These are phyloP conservation scores for Diplosphaera chodatii DNA, from an alignment of 139 green algal genomes.

Conservation along the genomic window DNA sequence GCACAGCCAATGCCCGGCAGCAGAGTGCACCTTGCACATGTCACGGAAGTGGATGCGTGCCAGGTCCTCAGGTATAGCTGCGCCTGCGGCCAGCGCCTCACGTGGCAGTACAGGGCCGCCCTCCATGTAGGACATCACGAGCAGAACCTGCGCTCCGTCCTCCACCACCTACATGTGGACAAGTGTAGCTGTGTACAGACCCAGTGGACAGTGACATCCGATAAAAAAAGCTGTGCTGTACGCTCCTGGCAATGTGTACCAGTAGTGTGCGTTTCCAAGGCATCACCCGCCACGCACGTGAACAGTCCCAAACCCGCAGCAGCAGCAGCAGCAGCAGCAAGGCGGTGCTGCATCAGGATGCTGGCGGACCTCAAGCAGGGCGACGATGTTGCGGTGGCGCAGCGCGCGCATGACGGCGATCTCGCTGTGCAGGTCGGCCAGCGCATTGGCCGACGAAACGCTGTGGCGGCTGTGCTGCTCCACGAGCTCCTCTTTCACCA, in stretches of 20 bases:
- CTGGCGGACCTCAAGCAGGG: slow-evolving; percentile 38
- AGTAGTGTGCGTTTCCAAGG: background rate
- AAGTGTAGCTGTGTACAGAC: background rate
- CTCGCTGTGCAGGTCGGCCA: slow-evolving; percentile 72
- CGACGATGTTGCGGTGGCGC: slow-evolving; percentile 67
- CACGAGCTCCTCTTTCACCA: slow-evolving; percentile 32
- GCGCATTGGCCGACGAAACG: slow-evolving; percentile 6
- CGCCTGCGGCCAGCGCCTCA: slow-evolving; percentile 52
- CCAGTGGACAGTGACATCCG: slow-evolving; percentile 2
- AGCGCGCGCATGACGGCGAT: slow-evolving; percentile 85
- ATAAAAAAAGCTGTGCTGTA: too few relatives aligned
- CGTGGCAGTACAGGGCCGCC: slow-evolving; percentile 66
- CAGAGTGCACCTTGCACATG: slow-evolving; percentile 57
- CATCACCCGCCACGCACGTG: too few relatives aligned
- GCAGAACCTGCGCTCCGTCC: slow-evolving; percentile 74
- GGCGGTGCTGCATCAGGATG: too few relatives aligned
- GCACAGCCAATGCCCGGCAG: too few relatives aligned
- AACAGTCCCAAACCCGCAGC: too few relatives aligned
- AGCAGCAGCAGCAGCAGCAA: too few relatives aligned
- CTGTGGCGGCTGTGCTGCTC: background rate
- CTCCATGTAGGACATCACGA: slow-evolving; percentile 84
- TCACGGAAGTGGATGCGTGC: slow-evolving; percentile 70
- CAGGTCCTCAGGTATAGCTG: slow-evolving; percentile 58
- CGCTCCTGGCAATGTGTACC: too few relatives aligned
- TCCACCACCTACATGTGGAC: slow-evolving; percentile 45